Base-by-base conservation (phyloP, 106 monocot genomes). In the Acorus gramineus region DNA sequence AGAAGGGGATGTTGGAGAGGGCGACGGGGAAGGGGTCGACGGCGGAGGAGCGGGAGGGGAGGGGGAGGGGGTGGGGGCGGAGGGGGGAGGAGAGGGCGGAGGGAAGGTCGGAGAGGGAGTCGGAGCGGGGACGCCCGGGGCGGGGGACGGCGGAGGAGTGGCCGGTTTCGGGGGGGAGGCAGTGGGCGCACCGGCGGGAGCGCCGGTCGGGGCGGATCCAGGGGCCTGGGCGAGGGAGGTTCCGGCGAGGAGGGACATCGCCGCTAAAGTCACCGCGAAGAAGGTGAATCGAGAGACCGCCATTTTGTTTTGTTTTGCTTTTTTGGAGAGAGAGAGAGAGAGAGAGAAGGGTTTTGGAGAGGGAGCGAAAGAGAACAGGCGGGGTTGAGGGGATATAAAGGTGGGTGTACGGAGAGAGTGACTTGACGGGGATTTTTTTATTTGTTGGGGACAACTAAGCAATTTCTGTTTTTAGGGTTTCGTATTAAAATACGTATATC, bases 161-260 rank as follows among this genome's bases (percentile, higher is more conserved):
- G 60, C 5, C 60, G 42, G 7, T 3, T 4, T 7, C 5, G 4
- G 14, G 60, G 14, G 3, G 7, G 6, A 2, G 60, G 7, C 8
- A 14, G 43, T 5, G 60, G 43, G 60, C 2, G 60, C 44, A 0
- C 42, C 4, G 4, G 43, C 4, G 47, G 61, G 2, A 61, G 2
- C 46, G 11, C 11, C 56, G n/a, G 11, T 11, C 8, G 8, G 10
- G 46, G 65, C 65, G 45, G 56, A 11, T 54, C 56, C 55, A 10
- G 67, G 67, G 45, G 56, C 11, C 11, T 67, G 67, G 67, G 67
- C 67, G 46, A 47, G 12, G 42, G 67, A 46, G 13, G 67, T 47
- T 8, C 43, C 46, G 61, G 61, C 3, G 61, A 11, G 8, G 11
- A 11, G 8, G 11, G 44, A 5, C 61, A 61, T 61, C 12, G 44